Percentiles rank a stretch among this genome's conserved stretches.
These are phyloP conservation scores for Vitis rupestris DNA, from an alignment of 164 flowering plant genomes.

Conservation along the genomic window DNA sequence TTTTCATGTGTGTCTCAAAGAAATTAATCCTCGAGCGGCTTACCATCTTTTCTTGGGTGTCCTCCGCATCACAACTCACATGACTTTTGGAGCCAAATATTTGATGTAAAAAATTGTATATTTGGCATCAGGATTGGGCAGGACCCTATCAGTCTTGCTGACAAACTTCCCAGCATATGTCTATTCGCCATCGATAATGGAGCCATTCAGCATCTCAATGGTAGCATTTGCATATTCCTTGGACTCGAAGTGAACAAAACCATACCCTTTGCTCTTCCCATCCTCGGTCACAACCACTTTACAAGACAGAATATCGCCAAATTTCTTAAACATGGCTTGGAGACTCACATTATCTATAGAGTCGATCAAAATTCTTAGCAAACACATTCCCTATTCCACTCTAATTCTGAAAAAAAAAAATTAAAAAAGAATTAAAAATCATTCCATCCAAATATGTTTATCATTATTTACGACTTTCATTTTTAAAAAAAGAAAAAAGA, in stretches of 20 bases:
- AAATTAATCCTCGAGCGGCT: no score
- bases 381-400: conserved; percentile 82
- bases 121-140: conserved; percentile 48
- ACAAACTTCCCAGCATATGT: conserved; percentile 68
- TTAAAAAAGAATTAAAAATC: no score
- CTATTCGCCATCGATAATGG: conserved; percentile 51
- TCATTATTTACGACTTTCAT: no score
- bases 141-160: conserved; percentile 58
- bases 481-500: no score
- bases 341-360: conserved; percentile 56
- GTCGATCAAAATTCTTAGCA: conserved; percentile 79
- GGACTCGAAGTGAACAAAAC: conserved; percentile 83
- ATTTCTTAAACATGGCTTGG: conserved; percentile 62
- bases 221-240: conserved; percentile 74
- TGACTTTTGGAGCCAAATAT: conserved; percentile 62
- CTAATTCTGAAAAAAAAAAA: background rate
- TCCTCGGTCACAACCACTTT: conserved; percentile 68
- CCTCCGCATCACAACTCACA: no score
- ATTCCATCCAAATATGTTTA: no score
- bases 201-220: conserved; percentile 56
- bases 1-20: background rate
- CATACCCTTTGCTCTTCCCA: conserved; percentile 86
- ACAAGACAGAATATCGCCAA: conserved; percentile 74
- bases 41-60: no score
- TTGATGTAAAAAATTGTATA: conserved; percentile 80